phyloP scores from a whole-genome alignment of 2,329 filamentous ascomycete genomes.

The Fusarium phyllophilum region DNA sequence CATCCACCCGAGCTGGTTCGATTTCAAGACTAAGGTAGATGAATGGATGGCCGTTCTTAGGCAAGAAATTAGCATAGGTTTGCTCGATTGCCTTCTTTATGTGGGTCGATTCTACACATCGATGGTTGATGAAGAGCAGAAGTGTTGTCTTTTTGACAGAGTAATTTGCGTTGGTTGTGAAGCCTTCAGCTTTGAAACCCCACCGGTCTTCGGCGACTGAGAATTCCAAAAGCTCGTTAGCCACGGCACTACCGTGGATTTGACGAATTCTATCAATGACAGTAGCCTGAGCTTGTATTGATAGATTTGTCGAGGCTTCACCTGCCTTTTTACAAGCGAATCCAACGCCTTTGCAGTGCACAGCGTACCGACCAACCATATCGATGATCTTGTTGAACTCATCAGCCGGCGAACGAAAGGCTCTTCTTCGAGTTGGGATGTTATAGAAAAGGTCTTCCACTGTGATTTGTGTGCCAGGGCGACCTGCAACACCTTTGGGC shows the following conservation, averaged over 20 bases:
- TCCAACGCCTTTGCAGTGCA: conserved; percentile 90
- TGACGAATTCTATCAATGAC: conserved; percentile 88
- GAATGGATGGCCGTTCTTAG: conserved; percentile 94
- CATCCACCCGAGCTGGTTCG: conserved; percentile 90
- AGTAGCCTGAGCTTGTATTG: conserved; percentile 77
- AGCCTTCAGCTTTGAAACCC: conserved; percentile 84
- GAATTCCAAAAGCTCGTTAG: conserved; percentile 87
- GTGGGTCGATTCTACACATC: conserved; percentile 87
- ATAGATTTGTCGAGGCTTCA: conserved; percentile 83
- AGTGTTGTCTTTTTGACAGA: conserved; percentile 89
- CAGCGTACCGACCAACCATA: conserved; percentile 89
- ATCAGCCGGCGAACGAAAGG: conserved; percentile 90
- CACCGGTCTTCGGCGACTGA: conserved; percentile 77
- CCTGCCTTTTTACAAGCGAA: conserved; percentile 98
- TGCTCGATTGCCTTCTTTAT: conserved; percentile 94
- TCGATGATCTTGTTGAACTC: conserved; percentile 99
- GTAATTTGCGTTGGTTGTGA: conserved; percentile 93
- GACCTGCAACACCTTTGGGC: conserved; percentile 87
- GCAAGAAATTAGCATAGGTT: conserved; percentile 85
- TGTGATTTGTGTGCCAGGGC: conserved; percentile 91
- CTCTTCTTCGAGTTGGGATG: conserved; percentile 84
- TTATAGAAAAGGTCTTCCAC: conserved; percentile 99
- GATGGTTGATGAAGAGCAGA: conserved; percentile 95
- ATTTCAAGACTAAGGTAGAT: conserved; percentile 93
- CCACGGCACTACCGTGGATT: conserved; percentile 84